Evolutionary conservation across 2,329 filamentous ascomycete species (phyloP).

Genomic region (Plenodomus lindquistii): DNA sequence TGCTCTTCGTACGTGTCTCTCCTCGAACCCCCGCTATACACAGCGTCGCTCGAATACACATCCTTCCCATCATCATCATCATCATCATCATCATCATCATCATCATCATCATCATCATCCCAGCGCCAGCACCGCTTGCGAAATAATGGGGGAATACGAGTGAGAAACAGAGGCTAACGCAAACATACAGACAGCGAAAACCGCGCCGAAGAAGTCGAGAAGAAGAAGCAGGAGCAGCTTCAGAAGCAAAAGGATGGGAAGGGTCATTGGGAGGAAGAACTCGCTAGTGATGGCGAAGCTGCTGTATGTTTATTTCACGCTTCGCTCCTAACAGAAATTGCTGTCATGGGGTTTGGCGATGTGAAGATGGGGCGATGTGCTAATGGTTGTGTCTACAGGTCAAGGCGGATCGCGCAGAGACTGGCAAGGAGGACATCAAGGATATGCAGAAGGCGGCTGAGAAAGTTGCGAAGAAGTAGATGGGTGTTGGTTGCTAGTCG

Average conservation of each 20-base stretch:
- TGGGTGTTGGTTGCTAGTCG: background rate
- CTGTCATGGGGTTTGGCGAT: background rate
- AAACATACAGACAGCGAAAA: slow-evolving; percentile 29
- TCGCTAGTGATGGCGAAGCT: slow-evolving; percentile 50
- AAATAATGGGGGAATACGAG: background rate
- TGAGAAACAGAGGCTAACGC: slow-evolving; percentile 11
- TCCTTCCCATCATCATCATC: background rate
- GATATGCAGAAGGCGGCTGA: slow-evolving; percentile 52
- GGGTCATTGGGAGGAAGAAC: slow-evolving; percentile 49
- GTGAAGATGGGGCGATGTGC: background rate
- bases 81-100: slow-evolving; percentile 1
- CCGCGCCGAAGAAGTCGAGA: slow-evolving; percentile 47
- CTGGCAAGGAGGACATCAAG: slow-evolving; percentile 47
- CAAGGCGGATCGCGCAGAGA: slow-evolving; percentile 50
- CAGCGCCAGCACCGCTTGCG: background rate
- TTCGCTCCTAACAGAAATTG: background rate
- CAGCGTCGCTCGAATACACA: background rate
- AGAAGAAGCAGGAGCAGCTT: slow-evolving; percentile 49
- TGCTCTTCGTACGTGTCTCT: slow-evolving; percentile 45
- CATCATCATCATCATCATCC: background rate
- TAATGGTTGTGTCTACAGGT: slow-evolving; percentile 29
- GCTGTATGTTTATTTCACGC: slow-evolving; percentile 32
- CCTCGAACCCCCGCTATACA: background rate
- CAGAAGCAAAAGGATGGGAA: slow-evolving; percentile 50
- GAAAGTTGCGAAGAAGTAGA: slow-evolving; percentile 28